phyloP scores from a whole-genome alignment of 768 basidiomycete genomes.

The Plicaturopsis crispa region DNA sequence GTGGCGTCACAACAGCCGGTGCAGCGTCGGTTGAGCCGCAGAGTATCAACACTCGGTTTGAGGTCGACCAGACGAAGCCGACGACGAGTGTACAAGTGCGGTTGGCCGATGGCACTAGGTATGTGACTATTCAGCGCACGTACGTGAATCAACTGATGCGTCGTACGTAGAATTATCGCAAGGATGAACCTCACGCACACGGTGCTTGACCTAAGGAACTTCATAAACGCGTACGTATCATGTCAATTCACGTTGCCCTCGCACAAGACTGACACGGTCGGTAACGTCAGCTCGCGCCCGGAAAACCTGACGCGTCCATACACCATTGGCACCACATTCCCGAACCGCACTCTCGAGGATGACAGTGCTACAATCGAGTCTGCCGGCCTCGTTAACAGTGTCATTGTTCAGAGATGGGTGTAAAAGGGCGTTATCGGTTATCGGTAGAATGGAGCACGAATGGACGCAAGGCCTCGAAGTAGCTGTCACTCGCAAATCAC shows the following conservation, averaged over 20 bases:
- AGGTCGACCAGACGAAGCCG: conserved; percentile 77
- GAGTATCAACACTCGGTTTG: conserved; percentile 49
- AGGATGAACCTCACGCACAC: conserved; percentile 91
- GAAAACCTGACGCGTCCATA: conserved; percentile 58
- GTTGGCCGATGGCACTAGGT: conserved; percentile 87
- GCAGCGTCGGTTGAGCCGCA: conserved; percentile 20
- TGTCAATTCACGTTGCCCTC: not conserved
- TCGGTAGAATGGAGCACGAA: not conserved
- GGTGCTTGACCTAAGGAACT: conserved; percentile 74
- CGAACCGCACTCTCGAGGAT: conserved; percentile 65
- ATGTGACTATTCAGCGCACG: conserved; percentile 11
- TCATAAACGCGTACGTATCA: conserved; percentile 79
- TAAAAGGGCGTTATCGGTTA: conserved; percentile 14
- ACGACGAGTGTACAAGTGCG: conserved; percentile 88
- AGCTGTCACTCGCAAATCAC: not conserved
- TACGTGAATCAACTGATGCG: conserved; percentile 8
- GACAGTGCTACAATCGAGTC: conserved; percentile 57
- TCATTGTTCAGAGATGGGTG: conserved; percentile 77
- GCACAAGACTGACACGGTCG: not conserved
- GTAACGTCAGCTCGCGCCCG: conserved; percentile 51
- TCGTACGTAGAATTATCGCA: conserved; percentile 53
- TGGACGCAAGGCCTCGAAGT: not conserved
- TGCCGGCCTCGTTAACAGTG: conserved; percentile 72
- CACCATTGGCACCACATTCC: conserved; percentile 86
- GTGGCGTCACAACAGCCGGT: conserved; percentile 4